These are phyloP conservation scores for Psilocybe mexicana DNA, from an alignment of 1,284 basidiomycete genomes.

Conservation along the genomic window DNA sequence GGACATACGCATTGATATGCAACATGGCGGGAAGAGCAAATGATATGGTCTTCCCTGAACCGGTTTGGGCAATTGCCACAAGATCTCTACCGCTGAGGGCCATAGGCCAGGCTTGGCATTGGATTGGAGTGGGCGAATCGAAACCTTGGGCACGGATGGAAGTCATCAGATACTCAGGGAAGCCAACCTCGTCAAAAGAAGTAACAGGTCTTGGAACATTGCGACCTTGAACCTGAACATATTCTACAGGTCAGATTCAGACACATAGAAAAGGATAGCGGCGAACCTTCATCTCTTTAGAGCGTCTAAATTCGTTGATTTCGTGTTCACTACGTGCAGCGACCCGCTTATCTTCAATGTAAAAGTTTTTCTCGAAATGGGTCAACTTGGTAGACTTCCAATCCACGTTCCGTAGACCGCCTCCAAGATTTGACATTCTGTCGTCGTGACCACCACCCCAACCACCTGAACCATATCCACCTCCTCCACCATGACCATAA, in stretches of 20 bases:
- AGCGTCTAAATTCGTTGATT: constrained; percentile 82
- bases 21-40: constrained; percentile 99
- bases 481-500: constrained; percentile 39
- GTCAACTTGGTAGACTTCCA: constrained; percentile 78
- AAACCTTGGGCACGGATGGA: constrained; percentile 96
- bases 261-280: not conserved
- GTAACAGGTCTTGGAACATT: constrained; percentile 89
- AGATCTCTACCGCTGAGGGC: constrained; percentile 92
- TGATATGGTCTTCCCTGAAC: constrained; percentile 96
- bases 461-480: constrained; percentile 50
- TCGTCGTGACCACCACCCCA: constrained; percentile 67
- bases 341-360: constrained; percentile 90
- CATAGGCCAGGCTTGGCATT: constrained; percentile 99
- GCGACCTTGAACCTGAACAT: constrained; percentile 78
- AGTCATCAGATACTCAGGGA: constrained; percentile 94
- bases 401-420: constrained; percentile 82
- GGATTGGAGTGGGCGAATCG: constrained; percentile 87
- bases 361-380: constrained; percentile 97
- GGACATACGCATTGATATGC: constrained; percentile 93
- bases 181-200: constrained; percentile 92
- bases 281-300: constrained; percentile 85
- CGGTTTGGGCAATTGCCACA: constrained; percentile 96
- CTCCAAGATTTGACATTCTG: constrained; percentile 84
- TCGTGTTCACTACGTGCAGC: constrained; percentile 80
- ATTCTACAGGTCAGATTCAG: no score